Conservation (phyloP, 345 rosid species). For the Stellera chamaejasme region DNA sequence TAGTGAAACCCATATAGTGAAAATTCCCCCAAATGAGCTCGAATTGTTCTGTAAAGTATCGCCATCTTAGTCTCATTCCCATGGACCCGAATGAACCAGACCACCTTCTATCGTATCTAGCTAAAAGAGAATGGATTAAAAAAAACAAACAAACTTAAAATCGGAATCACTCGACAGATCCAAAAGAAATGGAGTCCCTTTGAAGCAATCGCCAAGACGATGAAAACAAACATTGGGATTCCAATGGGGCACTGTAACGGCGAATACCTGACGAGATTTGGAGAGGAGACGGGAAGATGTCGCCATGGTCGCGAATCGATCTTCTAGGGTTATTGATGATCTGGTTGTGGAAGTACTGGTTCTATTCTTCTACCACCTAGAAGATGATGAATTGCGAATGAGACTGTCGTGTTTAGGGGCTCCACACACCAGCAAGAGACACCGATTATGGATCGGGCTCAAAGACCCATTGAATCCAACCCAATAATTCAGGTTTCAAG, state of each 20-base stretch:
- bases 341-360: background rate
- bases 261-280: conserved; percentile 71
- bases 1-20: background rate
- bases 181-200: background rate
- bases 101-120: too few species aligned
- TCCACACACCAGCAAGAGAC: too few species aligned
- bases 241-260: conserved; percentile 6
- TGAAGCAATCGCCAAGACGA: too few species aligned
- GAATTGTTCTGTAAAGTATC: background rate
- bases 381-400: too few species aligned
- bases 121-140: background rate
- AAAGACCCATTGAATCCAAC: too few species aligned
- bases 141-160: background rate
- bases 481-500: too few species aligned
- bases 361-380: too few species aligned
- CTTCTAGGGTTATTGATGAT: background rate
- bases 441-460: too few species aligned
- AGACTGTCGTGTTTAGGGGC: too few species aligned
- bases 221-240: background rate
- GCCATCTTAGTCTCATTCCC: background rate
- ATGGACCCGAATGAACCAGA: too few species aligned
- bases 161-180: conserved; percentile 2
- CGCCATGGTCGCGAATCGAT: conserved; percentile 40
- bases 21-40: background rate
- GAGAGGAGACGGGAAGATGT: conserved; percentile 58